Evolutionary conservation across 192 early-diverging fungal species (phyloP).

Genomic region (Hyaloraphidium curvatum): DNA sequence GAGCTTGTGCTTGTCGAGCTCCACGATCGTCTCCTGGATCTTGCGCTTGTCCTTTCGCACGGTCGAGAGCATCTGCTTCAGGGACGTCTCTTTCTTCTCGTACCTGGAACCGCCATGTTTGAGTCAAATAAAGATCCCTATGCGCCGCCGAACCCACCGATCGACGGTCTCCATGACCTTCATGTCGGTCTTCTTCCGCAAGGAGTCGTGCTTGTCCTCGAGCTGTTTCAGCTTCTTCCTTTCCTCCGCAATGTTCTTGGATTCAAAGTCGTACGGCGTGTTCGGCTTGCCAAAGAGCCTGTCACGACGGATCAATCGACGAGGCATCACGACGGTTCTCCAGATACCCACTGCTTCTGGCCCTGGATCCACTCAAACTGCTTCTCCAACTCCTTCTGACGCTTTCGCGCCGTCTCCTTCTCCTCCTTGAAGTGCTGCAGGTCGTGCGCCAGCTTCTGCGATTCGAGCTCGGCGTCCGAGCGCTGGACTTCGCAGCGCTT

Average conservation of each 20-base stretch:
- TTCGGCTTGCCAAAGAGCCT: slow-evolving; percentile 67
- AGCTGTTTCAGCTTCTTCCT: slow-evolving; percentile 56
- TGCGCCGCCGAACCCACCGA: slow-evolving; percentile 26
- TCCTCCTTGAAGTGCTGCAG: slow-evolving; percentile 49
- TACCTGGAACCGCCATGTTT: slow-evolving; percentile 23
- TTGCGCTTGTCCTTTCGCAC: slow-evolving; percentile 86
- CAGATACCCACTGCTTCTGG: slow-evolving; percentile 47
- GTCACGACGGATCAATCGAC: background rate
- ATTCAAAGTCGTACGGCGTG: slow-evolving; percentile 68
- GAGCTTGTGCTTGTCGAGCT: slow-evolving; percentile 75
- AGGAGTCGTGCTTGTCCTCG: slow-evolving; percentile 49
- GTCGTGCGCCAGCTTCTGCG: slow-evolving; percentile 64
- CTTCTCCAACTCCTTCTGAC: slow-evolving; percentile 25
- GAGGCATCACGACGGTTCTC: background rate
- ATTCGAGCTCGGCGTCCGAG: slow-evolving; percentile 49
- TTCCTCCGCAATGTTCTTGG: slow-evolving; percentile 49
- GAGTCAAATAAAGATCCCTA: slow-evolving; percentile 2
- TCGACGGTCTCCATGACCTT: slow-evolving; percentile 95
- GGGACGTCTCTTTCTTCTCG: slow-evolving; percentile 68
- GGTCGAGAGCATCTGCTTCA: slow-evolving; percentile 73
- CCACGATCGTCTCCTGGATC: slow-evolving; percentile 81
- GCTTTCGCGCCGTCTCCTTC: slow-evolving; percentile 23
- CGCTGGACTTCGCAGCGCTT: slow-evolving; percentile 43
- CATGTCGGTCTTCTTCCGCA: slow-evolving; percentile 73
- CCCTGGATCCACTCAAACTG: slow-evolving; percentile 62